Conservation (phyloP, 495 filamentous ascomycete species). For the Podospora pseudopauciseta region DNA sequence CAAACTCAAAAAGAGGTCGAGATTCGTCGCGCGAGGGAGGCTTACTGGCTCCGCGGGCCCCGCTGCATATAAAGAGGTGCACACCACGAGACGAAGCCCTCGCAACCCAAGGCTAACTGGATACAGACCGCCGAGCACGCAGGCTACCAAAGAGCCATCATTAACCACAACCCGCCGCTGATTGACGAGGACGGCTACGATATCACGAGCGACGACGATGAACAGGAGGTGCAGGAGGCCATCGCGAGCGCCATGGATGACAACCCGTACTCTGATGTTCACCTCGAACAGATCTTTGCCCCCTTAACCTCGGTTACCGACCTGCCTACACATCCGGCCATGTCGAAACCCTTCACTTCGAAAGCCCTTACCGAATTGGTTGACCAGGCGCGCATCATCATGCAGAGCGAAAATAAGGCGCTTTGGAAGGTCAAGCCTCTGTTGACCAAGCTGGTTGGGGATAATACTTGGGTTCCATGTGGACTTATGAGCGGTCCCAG, state of each 20-base stretch:
- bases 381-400: conserved; percentile 59
- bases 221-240: conserved; percentile 58
- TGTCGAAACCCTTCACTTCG: conserved; percentile 78
- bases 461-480: conserved; percentile 74
- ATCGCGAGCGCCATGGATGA: conserved; percentile 68
- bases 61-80: conserved; percentile 80
- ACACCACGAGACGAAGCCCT: conserved; percentile 14
- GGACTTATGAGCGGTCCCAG: conserved; percentile 57
- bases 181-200: conserved; percentile 87
- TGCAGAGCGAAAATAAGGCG: conserved; percentile 71
- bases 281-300: conserved; percentile 77
- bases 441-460: conserved; percentile 72
- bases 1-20: conserved; percentile 80
- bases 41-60: conserved; percentile 66
- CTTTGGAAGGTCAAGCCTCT: conserved; percentile 76
- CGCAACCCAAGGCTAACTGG: neutral
- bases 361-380: conserved; percentile 77
- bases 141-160: conserved; percentile 78
- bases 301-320: conserved; percentile 84
- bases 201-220: conserved; percentile 76
- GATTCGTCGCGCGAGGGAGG: conserved; percentile 73
- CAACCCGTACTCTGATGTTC: conserved; percentile 78
- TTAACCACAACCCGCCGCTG: conserved; percentile 67
- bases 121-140: conserved; percentile 75
- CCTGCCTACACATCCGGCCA: conserved; percentile 75